Conservation (phyloP, 768 basidiomycete genomes). For the Termitomyces heimii region DNA sequence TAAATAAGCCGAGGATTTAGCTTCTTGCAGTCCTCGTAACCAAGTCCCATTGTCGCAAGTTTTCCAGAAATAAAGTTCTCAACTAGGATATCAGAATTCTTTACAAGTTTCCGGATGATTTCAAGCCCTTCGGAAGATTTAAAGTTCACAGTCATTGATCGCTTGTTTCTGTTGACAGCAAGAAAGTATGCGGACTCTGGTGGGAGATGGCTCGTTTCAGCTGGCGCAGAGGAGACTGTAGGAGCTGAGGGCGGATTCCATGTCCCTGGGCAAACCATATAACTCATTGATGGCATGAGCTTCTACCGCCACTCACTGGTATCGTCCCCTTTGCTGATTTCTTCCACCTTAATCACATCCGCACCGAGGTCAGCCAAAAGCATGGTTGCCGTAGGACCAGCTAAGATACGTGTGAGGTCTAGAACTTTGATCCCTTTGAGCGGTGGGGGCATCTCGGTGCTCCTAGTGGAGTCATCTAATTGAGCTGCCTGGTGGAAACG, state of each 20-base stretch:
- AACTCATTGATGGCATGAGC: slow-evolving; percentile 2
- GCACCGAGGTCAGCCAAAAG: slow-evolving; percentile 89
- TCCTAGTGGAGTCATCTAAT: slow-evolving; percentile 13
- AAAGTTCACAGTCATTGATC: slow-evolving; percentile 86
- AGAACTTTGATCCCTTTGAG: slow-evolving; percentile 77
- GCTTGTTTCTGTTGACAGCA: slow-evolving; percentile 82
- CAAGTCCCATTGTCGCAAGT: slow-evolving; percentile 77
- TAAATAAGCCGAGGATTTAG: slow-evolving; percentile 83
- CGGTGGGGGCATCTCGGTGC: slow-evolving; percentile 64
- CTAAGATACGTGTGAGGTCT: slow-evolving; percentile 85
- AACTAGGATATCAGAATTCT: slow-evolving; percentile 76
- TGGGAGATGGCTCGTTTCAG: slow-evolving; percentile 58
- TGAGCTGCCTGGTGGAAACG: slow-evolving; percentile 2
- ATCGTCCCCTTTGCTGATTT: slow-evolving; percentile 78
- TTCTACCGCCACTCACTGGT: slow-evolving; percentile 32
- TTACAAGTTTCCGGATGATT: slow-evolving; percentile 66
- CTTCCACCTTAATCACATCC: slow-evolving; percentile 91
- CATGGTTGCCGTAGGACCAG: slow-evolving; percentile 93
- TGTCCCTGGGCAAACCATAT: slow-evolving; percentile 36
- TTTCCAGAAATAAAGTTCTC: slow-evolving; percentile 90
- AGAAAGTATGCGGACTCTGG: slow-evolving; percentile 94
- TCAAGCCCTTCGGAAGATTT: slow-evolving; percentile 73
- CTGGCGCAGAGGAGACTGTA: slow-evolving; percentile 38
- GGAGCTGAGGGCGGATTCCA: slow-evolving; percentile 64
- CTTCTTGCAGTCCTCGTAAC: slow-evolving; percentile 73